These are phyloP conservation scores for Suillus alpinus DNA, from an alignment of 768 basidiomycete species.

Conservation along the genomic window DNA sequence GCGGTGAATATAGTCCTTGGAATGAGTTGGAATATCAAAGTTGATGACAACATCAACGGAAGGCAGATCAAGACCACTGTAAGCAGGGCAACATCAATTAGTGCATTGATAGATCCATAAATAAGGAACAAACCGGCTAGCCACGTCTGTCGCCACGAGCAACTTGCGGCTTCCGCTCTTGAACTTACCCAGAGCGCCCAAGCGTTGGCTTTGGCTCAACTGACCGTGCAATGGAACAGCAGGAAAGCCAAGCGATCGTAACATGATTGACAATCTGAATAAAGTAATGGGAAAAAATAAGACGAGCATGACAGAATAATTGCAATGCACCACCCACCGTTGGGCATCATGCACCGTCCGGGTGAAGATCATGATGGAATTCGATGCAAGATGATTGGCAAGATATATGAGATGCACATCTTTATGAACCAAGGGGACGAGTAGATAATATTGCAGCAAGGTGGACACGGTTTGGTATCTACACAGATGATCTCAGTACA, in stretches of 20 bases:
- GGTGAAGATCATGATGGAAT: conserved; percentile 95
- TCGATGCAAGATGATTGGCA: conserved; percentile 84
- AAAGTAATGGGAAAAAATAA: background rate
- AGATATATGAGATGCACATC: conserved; percentile 89
- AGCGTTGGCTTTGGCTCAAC: conserved; percentile 87
- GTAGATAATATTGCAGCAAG: conserved; percentile 91
- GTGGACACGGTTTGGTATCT: conserved; percentile 98
- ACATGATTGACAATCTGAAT: conserved; percentile 76
- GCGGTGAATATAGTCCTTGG: conserved; percentile 98
- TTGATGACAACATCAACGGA: conserved; percentile 96
- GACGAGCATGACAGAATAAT: background rate
- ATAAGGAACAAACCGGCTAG: conserved; percentile 64
- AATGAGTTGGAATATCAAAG: conserved; percentile 96
- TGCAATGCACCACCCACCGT: conserved; percentile 41
- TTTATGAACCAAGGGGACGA: conserved; percentile 89
- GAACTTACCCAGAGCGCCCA: conserved; percentile 93
- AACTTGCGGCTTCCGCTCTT: conserved; percentile 91
- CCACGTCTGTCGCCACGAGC: conserved; percentile 94
- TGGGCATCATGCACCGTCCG: conserved; percentile 93
- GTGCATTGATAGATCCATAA: background rate
- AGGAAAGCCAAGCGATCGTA: conserved; percentile 88
- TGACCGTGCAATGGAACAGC: conserved; percentile 96
- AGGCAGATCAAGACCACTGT: conserved; percentile 91
- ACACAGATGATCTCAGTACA: conserved; percentile 6
- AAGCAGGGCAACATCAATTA: background rate